Percentiles rank a stretch among this genome's conserved stretches.
Evolutionary conservation across 1,284 basidiomycete species (phyloP).

Genomic region (Rhodotorula sp.): DNA sequence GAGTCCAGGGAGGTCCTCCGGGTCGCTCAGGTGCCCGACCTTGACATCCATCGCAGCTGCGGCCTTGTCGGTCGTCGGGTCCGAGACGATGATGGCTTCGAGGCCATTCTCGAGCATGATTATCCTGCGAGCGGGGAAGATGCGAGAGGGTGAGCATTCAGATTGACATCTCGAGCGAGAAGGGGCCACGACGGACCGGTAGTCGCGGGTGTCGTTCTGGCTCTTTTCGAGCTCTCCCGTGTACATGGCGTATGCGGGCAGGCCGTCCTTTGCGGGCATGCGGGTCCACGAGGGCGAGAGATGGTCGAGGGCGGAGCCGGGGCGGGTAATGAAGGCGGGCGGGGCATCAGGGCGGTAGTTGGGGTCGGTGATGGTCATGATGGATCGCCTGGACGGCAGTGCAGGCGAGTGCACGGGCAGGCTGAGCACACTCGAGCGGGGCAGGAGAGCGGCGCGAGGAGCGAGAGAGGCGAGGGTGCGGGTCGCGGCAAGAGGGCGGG

Average conservation of each 20-base stretch:
- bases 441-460: background rate
- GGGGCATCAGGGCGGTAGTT: slow-evolving; percentile 26
- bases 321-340: slow-evolving; percentile 25
- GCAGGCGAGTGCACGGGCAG: background rate
- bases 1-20: slow-evolving; percentile 56
- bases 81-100: slow-evolving; percentile 81
- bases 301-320: slow-evolving; percentile 24
- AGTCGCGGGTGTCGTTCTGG: slow-evolving; percentile 71
- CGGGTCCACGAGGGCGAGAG: background rate
- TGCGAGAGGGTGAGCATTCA: background rate
- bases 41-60: slow-evolving; percentile 93
- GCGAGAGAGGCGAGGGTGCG: background rate
- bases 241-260: slow-evolving; percentile 56
- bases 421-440: background rate
- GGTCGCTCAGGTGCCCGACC: slow-evolving; percentile 92
- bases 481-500: background rate
- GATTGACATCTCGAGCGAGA: too few species aligned
- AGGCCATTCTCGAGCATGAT: slow-evolving; percentile 85
- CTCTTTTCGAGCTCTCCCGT: slow-evolving; percentile 71
- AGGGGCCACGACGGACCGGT: slow-evolving; percentile 52
- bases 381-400: background rate
- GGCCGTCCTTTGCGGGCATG: background rate
- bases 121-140: slow-evolving; percentile 53
- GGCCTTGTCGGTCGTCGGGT: slow-evolving; percentile 83
- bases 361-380: slow-evolving; percentile 25